Base-by-base conservation (phyloP, 495 filamentous ascomycete species). In the Penicillium paradoxum region DNA sequence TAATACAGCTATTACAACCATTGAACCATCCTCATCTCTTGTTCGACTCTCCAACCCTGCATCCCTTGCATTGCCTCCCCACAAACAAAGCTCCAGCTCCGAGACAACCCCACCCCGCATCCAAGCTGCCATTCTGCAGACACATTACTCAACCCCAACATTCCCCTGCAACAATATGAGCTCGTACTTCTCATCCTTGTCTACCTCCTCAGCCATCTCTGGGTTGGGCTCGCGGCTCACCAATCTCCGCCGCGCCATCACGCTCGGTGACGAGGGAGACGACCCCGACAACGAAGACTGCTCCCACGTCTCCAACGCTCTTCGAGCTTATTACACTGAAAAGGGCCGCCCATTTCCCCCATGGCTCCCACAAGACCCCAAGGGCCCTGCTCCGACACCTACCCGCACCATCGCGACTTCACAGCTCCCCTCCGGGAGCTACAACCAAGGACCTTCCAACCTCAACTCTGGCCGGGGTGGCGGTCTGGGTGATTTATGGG, bases 301-400 rank as follows among this genome's bases (percentile, higher is more conserved):
- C 74, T 91, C 90, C 1, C 90, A 96, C 73, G 85, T 98, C 64
- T 92, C 89, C 72, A 87, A 91, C 64, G 91, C 95, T 13, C 83
- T 98, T n/a, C 87, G 93, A 46, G 87, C 83, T 51, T 96, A 97
- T 78, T 98, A 98, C 75, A 82, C 73, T 32, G 93, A 97, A 65
- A 95, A 95, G 60, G 85, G 84, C 55, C 83, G 84, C 14, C 80
- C 87, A 0, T 90, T 90, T 63, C 93, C 93, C 7, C 69, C 75
- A 54, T 98, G 93, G 93, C 87, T 98, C 10, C 90, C 88, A 22
- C 88, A 86, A 13, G 89, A 90, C 59, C 90, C 91, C 4, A 89
- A 88, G 61, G 83, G 80, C 3, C 86, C 81, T 19, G 76, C 82
- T 14, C 81, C 79, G 27, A 75, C 83, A 19, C 78, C 82, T 0